Evolutionary conservation across 768 basidiomycete genomes (phyloP).

Genomic region (Leccinum fibrillosum): DNA sequence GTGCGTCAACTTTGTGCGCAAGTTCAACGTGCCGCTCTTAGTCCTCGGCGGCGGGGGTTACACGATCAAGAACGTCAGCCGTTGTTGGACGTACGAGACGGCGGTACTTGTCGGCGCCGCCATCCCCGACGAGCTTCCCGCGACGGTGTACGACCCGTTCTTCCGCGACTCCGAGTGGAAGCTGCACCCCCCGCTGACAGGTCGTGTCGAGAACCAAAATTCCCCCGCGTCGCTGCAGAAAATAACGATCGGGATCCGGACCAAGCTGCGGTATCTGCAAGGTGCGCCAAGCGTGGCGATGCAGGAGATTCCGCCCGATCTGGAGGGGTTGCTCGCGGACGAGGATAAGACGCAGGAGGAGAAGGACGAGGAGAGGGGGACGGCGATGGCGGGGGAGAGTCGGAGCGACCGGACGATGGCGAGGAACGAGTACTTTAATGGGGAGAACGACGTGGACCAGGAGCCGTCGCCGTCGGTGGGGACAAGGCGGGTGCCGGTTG

Average conservation of each 20-base stretch:
- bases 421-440: conserved; percentile 72
- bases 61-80: conserved; percentile 92
- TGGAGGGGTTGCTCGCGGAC: conserved; percentile 72
- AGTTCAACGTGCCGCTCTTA: conserved; percentile 85
- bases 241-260: conserved; percentile 81
- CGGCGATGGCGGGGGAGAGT: conserved; percentile 50
- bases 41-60: conserved; percentile 96
- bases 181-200: conserved; percentile 88
- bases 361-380: conserved; percentile 64
- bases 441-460: conserved; percentile 64
- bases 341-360: conserved; percentile 69
- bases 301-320: conserved; percentile 93
- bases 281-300: conserved; percentile 96
- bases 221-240: conserved; percentile 77
- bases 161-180: conserved; percentile 91
- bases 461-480: conserved; percentile 34
- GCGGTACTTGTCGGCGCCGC: conserved; percentile 81
- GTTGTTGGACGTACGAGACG: conserved; percentile 99
- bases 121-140: conserved; percentile 84
- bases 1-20: conserved; percentile 95
- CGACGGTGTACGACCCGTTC: conserved; percentile 88
- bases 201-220: conserved; percentile 92
- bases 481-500: conserved; percentile 12
- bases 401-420: conserved; percentile 51
- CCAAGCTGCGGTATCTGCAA: conserved; percentile 87